Percentiles rank a stretch among this genome's conserved stretches.
phyloP scores from a whole-genome alignment of 768 basidiomycete species.

The Lactifluus echinatus region DNA sequence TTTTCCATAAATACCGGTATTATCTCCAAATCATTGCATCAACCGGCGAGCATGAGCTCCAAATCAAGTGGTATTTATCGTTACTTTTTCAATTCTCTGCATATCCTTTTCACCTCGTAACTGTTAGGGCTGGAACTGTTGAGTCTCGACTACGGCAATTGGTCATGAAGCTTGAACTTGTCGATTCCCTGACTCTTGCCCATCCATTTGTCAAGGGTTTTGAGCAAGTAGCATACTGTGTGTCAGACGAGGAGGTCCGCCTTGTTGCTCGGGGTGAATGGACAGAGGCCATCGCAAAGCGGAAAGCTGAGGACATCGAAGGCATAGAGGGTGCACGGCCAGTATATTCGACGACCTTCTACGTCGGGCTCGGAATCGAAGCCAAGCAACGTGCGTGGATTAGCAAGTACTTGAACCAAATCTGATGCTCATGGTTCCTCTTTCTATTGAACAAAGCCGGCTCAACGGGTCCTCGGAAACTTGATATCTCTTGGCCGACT shows the following conservation, averaged over 20 bases:
- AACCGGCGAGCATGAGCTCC: slow-evolving; percentile 71
- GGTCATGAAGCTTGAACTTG: slow-evolving; percentile 96
- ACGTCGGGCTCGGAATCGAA: slow-evolving; percentile 89
- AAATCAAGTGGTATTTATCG: slow-evolving; percentile 78
- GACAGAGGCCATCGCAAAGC: slow-evolving; percentile 57
- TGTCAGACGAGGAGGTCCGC: slow-evolving; percentile 80
- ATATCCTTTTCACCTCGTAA: slow-evolving; percentile 2
- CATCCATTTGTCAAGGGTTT: slow-evolving; percentile 96
- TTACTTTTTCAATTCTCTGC: neutral
- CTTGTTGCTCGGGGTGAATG: slow-evolving; percentile 84
- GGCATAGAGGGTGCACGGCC: slow-evolving; percentile 65
- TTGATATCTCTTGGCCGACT: slow-evolving; percentile 97
- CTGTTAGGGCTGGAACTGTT: slow-evolving; percentile 82
- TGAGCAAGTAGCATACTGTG: slow-evolving; percentile 77
- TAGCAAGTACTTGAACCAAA: slow-evolving; percentile 6
- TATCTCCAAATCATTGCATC: slow-evolving; percentile 95
- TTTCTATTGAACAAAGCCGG: slow-evolving; percentile 44
- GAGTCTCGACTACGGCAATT: slow-evolving; percentile 94
- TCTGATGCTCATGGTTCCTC: slow-evolving; percentile 12
- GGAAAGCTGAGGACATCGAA: slow-evolving; percentile 72
- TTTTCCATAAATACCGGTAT: slow-evolving; percentile 94
- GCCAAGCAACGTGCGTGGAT: slow-evolving; percentile 72
- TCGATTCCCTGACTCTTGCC: slow-evolving; percentile 83
- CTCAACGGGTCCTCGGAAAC: slow-evolving; percentile 63
- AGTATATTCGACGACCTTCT: slow-evolving; percentile 97